phyloP scores from a whole-genome alignment of 345 rosid species.

The Heritiera fomes region DNA sequence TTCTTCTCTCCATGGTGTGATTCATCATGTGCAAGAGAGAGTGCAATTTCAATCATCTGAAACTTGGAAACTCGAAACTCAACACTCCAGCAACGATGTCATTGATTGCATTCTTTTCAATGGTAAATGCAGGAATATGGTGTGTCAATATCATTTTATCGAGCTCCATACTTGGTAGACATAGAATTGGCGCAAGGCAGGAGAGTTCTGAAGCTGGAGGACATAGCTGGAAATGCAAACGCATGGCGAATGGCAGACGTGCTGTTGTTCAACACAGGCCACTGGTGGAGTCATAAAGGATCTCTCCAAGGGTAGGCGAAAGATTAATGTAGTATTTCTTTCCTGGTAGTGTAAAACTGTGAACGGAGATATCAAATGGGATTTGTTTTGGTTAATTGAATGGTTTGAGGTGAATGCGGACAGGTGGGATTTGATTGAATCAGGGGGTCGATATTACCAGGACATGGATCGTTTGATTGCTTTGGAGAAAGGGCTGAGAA shows the following conservation, averaged over 20 bases:
- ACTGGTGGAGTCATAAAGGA: slow-evolving; percentile 92
- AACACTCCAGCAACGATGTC: not conserved
- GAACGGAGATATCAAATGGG: not conserved
- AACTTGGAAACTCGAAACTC: not conserved
- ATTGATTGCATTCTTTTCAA: not conserved
- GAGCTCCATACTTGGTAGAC: slow-evolving; percentile 88
- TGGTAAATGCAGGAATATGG: slow-evolving; percentile 66
- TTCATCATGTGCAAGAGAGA: not conserved
- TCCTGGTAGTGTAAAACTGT: slow-evolving; percentile 28
- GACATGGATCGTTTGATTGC: slow-evolving; percentile 91
- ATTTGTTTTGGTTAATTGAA: not conserved
- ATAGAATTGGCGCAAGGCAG: slow-evolving; percentile 70
- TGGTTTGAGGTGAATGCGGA: slow-evolving; percentile 15
- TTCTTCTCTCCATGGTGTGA: not conserved
- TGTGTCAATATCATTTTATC: slow-evolving; percentile 58
- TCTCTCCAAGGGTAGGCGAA: slow-evolving; percentile 64
- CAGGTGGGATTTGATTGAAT: slow-evolving; percentile 96
- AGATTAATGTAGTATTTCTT: slow-evolving; percentile 10
- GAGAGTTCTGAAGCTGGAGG: slow-evolving; percentile 65
- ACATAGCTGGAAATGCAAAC: slow-evolving; percentile 68
- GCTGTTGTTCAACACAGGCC: slow-evolving; percentile 85
- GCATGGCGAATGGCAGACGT: slow-evolving; percentile 71
- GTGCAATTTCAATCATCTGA: not conserved
- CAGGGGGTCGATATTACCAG: slow-evolving; percentile 62
- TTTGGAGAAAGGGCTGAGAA: slow-evolving; percentile 68